phyloP scores from a whole-genome alignment of 2,329 filamentous ascomycete species.

The Cladophialophora chaetospira region DNA sequence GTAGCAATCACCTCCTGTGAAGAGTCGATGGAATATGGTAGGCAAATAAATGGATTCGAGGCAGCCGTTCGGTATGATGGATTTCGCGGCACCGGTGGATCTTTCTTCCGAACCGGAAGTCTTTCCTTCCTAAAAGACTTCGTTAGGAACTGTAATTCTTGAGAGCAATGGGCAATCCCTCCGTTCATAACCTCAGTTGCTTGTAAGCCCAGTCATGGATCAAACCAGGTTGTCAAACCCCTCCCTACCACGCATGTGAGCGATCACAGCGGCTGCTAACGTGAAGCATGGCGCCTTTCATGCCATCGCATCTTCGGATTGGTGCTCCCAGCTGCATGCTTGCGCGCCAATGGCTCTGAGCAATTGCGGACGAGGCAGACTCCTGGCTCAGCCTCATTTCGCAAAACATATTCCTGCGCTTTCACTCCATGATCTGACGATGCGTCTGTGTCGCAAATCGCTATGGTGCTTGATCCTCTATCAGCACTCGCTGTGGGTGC shows the following conservation, averaged over 20 bases:
- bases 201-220: too few species aligned
- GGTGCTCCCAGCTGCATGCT: background rate
- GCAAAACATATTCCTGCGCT: background rate
- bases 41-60: background rate
- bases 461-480: background rate
- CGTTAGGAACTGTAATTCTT: too few species aligned
- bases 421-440: background rate
- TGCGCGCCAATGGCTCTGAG: too few species aligned
- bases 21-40: background rate
- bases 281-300: background rate
- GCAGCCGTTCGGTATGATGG: background rate
- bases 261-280: background rate
- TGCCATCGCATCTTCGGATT: background rate
- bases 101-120: background rate
- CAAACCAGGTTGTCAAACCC: too few species aligned
- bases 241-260: background rate
- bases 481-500: background rate
- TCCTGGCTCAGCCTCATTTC: background rate
- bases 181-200: too few species aligned
- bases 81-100: background rate
- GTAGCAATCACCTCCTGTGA: background rate
- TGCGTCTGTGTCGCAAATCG: background rate
- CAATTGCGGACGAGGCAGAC: background rate
- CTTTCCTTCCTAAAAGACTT: too few species aligned
- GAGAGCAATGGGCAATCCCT: too few species aligned